These are phyloP conservation scores for Candida argentea DNA, from an alignment of 805 yeast genomes.

Conservation along the genomic window DNA sequence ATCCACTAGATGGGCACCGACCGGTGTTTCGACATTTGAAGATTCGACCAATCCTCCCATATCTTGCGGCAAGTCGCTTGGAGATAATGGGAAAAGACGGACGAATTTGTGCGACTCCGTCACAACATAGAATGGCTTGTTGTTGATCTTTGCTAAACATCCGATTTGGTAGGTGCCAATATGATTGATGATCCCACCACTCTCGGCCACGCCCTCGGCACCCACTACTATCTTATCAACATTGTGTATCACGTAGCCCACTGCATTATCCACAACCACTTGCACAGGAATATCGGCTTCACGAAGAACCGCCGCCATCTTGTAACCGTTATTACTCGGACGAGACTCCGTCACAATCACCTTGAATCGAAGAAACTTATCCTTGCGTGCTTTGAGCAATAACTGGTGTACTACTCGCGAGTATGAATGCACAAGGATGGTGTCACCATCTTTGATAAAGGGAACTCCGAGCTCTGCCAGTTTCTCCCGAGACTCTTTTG, in stretches of 20 bases:
- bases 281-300: constrained; percentile 76
- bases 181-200: constrained; percentile 95
- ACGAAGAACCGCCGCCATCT: constrained; percentile 60
- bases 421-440: constrained; percentile 78
- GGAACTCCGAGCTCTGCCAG: constrained; percentile 84
- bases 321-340: constrained; percentile 67
- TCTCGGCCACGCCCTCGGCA: constrained; percentile 98
- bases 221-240: constrained; percentile 93
- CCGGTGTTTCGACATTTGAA: constrained; percentile 10
- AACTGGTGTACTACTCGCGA: constrained; percentile 84
- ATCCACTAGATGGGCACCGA: constrained; percentile 46
- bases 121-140: constrained; percentile 89
- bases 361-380: constrained; percentile 67
- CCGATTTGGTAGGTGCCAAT: constrained; percentile 95
- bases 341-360: constrained; percentile 91
- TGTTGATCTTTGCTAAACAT: constrained; percentile 78
- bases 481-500: constrained; percentile 78
- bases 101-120: constrained; percentile 95
- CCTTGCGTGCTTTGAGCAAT: constrained; percentile 64
- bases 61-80: constrained; percentile 72
- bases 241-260: constrained; percentile 83
- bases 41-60: constrained; percentile 14
- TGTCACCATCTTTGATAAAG: constrained; percentile 89
- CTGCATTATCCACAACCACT: constrained; percentile 85
- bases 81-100: constrained; percentile 88